Base-by-base conservation (phyloP, 495 filamentous ascomycete genomes). In the Cercophora sp. region DNA sequence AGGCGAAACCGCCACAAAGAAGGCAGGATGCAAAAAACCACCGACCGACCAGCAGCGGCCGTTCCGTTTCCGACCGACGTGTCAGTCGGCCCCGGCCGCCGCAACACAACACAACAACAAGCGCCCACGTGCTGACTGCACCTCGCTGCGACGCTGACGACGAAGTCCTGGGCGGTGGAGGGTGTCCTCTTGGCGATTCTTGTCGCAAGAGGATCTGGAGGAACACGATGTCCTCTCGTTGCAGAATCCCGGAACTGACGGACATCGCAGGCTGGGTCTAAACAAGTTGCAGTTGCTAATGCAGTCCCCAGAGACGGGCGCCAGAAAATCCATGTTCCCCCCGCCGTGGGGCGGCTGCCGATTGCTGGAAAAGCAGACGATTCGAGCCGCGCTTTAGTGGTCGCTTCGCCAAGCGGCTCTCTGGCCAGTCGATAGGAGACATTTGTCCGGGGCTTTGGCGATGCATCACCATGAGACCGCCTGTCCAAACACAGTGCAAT, bases 1-100 rank as follows among this genome's bases (percentile, higher is more conserved):
- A 48, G 19, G 11, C 48, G 48, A 57, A 57, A 57, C 54, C 15
- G 37, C 44, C 52, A 48, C 46, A 22, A 46, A n/a, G n/a, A n/a
- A n/a, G n/a, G n/a, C n/a, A n/a, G n/a, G n/a, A n/a, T n/a, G n/a
- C n/a, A n/a, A n/a, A n/a, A n/a, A n/a, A n/a, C n/a, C n/a, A n/a
- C n/a, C n/a, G n/a, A n/a, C n/a, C n/a, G n/a, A n/a, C 37, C 11
- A 24, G 29, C 36, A 48, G 26, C 34, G 42, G 5, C 15, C 24
- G 43, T 47, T 47, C 27, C 36, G 36, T 39, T 19, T 18, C 40
- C 40, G 40, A 43, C 40, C 22, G 18, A 39, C 36, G 36, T 39
- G 36, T 39, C 36, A 39, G 22, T 36, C 32, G 13, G 32, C 13
- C 18, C 18, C 32, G 32, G 32, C 32, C 32, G 13, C 18, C 32